Evolutionary conservation across 768 basidiomycete species (phyloP), one percentile per base, ranked within the genome.

Genomic region (Pleurotus djamor): DNA sequence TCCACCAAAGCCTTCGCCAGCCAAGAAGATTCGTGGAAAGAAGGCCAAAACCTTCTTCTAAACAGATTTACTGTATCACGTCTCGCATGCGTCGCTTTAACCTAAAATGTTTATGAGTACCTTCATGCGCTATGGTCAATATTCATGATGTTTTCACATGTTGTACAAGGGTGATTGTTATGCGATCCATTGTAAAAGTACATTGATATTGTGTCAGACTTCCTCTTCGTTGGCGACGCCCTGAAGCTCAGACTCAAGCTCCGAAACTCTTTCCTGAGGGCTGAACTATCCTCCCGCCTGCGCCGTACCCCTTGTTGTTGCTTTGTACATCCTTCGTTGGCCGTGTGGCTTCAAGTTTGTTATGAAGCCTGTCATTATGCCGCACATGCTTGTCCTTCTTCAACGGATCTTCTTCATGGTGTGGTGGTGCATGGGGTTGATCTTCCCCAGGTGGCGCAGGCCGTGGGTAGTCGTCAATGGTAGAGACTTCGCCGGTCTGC

Each of bases 1-100:
- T 69, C 86, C 88, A 72, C 88, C 83, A 72, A 91, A 89, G 73
- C 68, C 83, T 9, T 66, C 72, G 64, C 89, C 81, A 68, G 76
- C 83, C 51, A 91, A 84, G 82, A 92, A 91, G 78, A 62, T 76
- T 61, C 81, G 91, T 67, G 89, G 91, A 58, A 87, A 85, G 80
- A 91, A 89, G 75, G 79, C 77, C 14, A 68, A 71, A 63, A 68
- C 64, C 21, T 61, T 67, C 63, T 63, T 64, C 55, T 66, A 13
- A 45, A 41, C 61, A 63, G 63, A 50, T 61, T 54, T 55, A 51
- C 33, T 64, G 66, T 66, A 63, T 59, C 54, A 56, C 38, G 35
- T 60, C 60, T 65, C 61, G 61, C 67, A 66, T 64, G 64, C 69
- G 67, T 69, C 44, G 55, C 66, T 56, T 44, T 62, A 52, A 66